phyloP scores from a whole-genome alignment of 1,284 basidiomycete genomes.

The Tetrapyrgos nigripes region DNA sequence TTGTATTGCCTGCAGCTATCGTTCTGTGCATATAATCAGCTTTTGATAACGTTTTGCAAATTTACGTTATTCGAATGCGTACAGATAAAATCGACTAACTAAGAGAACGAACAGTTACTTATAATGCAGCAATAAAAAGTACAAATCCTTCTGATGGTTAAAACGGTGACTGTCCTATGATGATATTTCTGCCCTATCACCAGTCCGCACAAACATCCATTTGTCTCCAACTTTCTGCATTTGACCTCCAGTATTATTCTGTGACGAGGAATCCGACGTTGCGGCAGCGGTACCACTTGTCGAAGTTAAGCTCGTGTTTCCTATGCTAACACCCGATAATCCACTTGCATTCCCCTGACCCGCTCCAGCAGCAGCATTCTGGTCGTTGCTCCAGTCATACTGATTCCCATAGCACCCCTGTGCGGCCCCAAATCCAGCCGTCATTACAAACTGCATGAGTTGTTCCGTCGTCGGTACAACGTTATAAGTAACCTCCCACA shows the following conservation, averaged over 20 bases:
- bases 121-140: no score
- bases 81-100: no score
- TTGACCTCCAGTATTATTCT: constrained; percentile 48
- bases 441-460: constrained; percentile 73
- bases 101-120: no score
- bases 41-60: no score
- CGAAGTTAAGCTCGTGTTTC: constrained; percentile 4
- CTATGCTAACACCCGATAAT: background rate
- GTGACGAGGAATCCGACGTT: constrained; percentile 14
- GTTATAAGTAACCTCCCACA: constrained; percentile 74
- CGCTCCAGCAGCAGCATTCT: constrained; percentile 33
- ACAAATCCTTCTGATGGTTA: no score
- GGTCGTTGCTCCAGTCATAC: background rate
- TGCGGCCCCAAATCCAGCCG: constrained; percentile 34
- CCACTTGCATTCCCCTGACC: constrained; percentile 13
- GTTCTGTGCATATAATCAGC: no score
- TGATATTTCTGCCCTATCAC: constrained; percentile 7
- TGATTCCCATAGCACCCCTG: constrained; percentile 20
- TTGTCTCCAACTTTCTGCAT: constrained; percentile 77
- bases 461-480: constrained; percentile 71
- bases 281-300: background rate
- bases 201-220: constrained; percentile 70
- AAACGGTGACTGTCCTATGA: no score
- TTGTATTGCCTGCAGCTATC: no score
- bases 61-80: no score